A percentile compares a stretch with the other conserved stretches of the same genome.
phyloP scores from a whole-genome alignment of 2,329 filamentous ascomycete species.

The Diplodia seriata region DNA sequence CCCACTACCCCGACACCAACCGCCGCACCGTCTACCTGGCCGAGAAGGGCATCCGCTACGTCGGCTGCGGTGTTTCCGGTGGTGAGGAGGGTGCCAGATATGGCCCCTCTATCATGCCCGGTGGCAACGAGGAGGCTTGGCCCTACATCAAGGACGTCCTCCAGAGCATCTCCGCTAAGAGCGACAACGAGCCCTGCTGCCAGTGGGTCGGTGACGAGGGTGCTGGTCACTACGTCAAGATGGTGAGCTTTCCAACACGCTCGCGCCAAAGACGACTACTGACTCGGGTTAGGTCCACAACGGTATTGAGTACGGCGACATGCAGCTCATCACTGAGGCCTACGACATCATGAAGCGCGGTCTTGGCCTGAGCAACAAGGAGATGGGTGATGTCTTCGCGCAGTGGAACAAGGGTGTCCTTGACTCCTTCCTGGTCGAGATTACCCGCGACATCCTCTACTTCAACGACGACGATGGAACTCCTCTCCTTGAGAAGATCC shows the following conservation, averaged over 20 bases:
- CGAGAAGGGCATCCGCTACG: conserved; percentile 89
- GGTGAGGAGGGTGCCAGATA: conserved; percentile 99
- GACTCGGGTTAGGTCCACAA: conserved; percentile 71
- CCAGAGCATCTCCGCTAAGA: conserved; percentile 97
- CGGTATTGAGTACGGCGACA: conserved; percentile 99
- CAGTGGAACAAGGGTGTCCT: conserved; percentile 99
- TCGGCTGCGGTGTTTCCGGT: conserved; percentile 96
- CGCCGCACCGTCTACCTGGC: conserved; percentile 89
- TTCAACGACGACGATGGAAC: conserved; percentile 94
- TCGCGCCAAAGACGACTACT: neutral
- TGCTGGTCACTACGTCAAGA: conserved; percentile 99
- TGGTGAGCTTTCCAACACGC: conserved; percentile 60
- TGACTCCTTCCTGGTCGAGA: conserved; percentile 97
- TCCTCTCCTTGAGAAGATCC: conserved; percentile 96
- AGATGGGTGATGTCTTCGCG: conserved; percentile 92
- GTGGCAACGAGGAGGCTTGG: conserved; percentile 95
- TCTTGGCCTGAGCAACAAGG: conserved; percentile 85
- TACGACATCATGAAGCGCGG: conserved; percentile 99
- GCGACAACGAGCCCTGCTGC: conserved; percentile 95
- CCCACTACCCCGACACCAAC: conserved; percentile 98
- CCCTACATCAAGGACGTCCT: conserved; percentile 95
- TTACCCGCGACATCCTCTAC: conserved; percentile 98
- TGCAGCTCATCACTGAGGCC: conserved; percentile 99
- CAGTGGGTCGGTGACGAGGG: conserved; percentile 99
- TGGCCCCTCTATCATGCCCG: conserved; percentile 97